phyloP scores from a whole-genome alignment of 352 stramenopile species.

The Albugo laibachii region DNA sequence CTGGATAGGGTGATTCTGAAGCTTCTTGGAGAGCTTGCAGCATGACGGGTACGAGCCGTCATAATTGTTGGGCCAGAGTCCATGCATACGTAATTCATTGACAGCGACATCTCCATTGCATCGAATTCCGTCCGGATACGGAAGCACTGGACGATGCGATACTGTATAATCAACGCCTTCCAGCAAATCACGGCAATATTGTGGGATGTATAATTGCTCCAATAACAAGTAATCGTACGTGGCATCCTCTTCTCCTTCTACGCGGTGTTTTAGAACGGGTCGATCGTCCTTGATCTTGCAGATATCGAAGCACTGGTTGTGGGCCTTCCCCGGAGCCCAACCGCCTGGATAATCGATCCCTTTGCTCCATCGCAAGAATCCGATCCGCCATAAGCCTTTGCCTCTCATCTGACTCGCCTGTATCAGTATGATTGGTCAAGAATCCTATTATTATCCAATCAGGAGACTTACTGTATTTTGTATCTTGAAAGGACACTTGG shows the following conservation, averaged over 20 bases:
- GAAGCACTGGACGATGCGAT: slow-evolving; percentile 59
- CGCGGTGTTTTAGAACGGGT: slow-evolving; percentile 39
- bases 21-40: slow-evolving; percentile 38
- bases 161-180: slow-evolving; percentile 47
- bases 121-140: slow-evolving; percentile 28
- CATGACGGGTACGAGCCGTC: slow-evolving; percentile 37
- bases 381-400: no score
- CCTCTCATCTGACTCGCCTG: no score
- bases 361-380: not conserved
- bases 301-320: slow-evolving; percentile 47
- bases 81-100: slow-evolving; percentile 50
- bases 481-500: no score
- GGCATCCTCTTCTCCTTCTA: slow-evolving; percentile 11
- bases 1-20: slow-evolving; percentile 39
- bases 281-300: slow-evolving; percentile 6
- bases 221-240: slow-evolving; percentile 64
- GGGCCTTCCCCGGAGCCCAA: slow-evolving; percentile 20
- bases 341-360: slow-evolving; percentile 31
- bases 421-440: no score
- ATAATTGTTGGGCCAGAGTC: slow-evolving; percentile 59
- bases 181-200: slow-evolving; percentile 63
- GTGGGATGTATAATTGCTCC: slow-evolving; percentile 57
- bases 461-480: no score
- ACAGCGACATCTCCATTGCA: slow-evolving; percentile 21
- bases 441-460: no score